phyloP scores from a whole-genome alignment of 23 red algal species.

The Gracilaria caudata region DNA sequence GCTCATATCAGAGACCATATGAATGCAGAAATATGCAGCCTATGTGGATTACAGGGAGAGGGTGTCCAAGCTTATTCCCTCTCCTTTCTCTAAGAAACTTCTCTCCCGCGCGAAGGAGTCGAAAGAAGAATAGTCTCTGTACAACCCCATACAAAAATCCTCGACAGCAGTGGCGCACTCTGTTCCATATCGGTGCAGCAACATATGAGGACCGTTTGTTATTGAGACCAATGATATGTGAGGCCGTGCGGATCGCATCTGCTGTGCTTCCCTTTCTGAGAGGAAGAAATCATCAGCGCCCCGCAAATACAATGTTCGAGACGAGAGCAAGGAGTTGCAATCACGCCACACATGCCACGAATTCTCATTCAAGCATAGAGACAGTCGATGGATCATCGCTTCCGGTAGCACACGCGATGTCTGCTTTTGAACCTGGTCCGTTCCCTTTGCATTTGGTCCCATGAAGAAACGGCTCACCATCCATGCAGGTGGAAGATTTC shows the following conservation, averaged over 20 bases:
- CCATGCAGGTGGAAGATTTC: slow-evolving; percentile 20
- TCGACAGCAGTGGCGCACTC: slow-evolving; percentile 9
- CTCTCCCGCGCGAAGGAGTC: background rate
- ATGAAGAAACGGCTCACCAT: slow-evolving; percentile 45
- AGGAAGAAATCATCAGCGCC: slow-evolving; percentile 34
- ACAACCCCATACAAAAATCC: slow-evolving; percentile 8
- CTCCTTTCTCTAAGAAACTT: slow-evolving; percentile 23
- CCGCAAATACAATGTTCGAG: slow-evolving; percentile 27
- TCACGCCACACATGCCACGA: slow-evolving; percentile 37
- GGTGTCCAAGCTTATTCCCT: slow-evolving; percentile 35
- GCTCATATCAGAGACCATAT: slow-evolving; percentile 52
- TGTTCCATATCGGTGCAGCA: slow-evolving; percentile 27
- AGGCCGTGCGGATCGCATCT: slow-evolving; percentile 32
- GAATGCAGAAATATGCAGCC: slow-evolving; percentile 37
- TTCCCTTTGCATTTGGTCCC: slow-evolving; percentile 16
- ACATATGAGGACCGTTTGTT: slow-evolving; percentile 24
- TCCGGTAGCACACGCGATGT: slow-evolving; percentile 15
- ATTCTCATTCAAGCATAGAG: background rate
- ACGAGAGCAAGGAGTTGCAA: background rate
- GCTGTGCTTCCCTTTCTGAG: background rate
- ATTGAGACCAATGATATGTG: slow-evolving; percentile 27
- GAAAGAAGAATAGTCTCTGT: slow-evolving; percentile 6
- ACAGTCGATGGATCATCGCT: slow-evolving; percentile 37
- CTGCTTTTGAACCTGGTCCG: slow-evolving; percentile 16
- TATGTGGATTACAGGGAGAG: slow-evolving; percentile 55